Conservation (phyloP, 2,329 filamentous ascomycete species). For the Nothophaeocryptopus gaeumannii region DNA sequence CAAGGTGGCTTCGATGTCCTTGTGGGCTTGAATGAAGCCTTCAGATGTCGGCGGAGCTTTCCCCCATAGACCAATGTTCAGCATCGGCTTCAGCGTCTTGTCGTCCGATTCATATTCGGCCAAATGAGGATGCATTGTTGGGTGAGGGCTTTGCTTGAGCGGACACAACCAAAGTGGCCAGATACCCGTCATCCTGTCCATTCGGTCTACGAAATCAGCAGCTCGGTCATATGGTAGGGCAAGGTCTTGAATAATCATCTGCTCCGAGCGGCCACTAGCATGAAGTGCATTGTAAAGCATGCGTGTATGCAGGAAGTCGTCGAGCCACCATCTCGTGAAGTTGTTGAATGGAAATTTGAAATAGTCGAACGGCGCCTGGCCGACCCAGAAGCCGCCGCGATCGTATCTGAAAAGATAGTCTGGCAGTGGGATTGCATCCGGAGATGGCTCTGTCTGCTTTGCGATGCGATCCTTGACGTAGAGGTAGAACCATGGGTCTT, state of each 20-base stretch:
- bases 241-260: conserved; percentile 65
- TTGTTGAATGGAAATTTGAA: conserved; percentile 65
- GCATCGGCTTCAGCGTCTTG: conserved; percentile 35
- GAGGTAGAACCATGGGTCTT: conserved; percentile 54
- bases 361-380: conserved; percentile 60
- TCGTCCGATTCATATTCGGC: conserved; percentile 24
- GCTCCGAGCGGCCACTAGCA: conserved; percentile 57
- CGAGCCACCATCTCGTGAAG: conserved; percentile 59
- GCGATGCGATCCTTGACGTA: conserved; percentile 41
- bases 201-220: conserved; percentile 45
- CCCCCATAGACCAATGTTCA: conserved; percentile 66
- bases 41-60: conserved; percentile 43
- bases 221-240: conserved; percentile 45
- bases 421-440: conserved; percentile 58
- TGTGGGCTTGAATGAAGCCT: conserved; percentile 55
- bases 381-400: conserved; percentile 67
- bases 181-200: conserved; percentile 40
- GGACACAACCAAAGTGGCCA: conserved; percentile 52
- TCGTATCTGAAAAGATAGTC: conserved; percentile 73
- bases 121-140: conserved; percentile 35
- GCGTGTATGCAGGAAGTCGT: conserved; percentile 61
- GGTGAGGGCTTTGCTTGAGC: conserved; percentile 33
- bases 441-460: conserved; percentile 40
- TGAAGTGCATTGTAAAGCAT: conserved; percentile 66
- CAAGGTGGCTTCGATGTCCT: conserved; percentile 59